Evolutionary conservation across 2,329 filamentous ascomycete species (phyloP).

Genomic region (Xylaria sp.): DNA sequence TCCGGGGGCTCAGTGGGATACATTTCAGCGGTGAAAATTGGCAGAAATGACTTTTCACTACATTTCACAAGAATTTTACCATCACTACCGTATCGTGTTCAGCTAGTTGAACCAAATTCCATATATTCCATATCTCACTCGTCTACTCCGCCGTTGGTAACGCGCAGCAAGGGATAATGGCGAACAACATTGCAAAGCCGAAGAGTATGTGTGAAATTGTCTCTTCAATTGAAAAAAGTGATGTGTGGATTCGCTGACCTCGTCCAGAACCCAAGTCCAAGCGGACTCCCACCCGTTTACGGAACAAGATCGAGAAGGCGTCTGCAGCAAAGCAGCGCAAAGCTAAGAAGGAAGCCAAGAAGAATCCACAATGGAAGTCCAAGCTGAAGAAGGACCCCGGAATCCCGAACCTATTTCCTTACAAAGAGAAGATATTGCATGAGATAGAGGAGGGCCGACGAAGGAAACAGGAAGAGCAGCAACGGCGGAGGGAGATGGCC

Average conservation of each 20-base stretch:
- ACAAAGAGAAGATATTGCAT: constrained; percentile 92
- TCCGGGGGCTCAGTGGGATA: constrained; percentile 11
- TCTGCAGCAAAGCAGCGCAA: constrained; percentile 91
- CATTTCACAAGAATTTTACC: constrained; percentile 1
- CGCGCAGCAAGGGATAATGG: constrained; percentile 29
- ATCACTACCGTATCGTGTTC: not conserved
- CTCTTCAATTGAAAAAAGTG: not conserved
- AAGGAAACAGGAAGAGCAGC: constrained; percentile 77
- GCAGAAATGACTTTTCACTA: constrained; percentile 31
- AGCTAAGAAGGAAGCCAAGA: constrained; percentile 83
- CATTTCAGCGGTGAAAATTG: constrained; percentile 25
- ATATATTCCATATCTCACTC: constrained; percentile 1
- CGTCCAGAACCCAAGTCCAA: constrained; percentile 87
- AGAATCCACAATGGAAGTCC: constrained; percentile 96
- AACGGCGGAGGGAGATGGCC: constrained; percentile 70
- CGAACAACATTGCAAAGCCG: constrained; percentile 37
- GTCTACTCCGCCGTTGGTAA: constrained; percentile 9
- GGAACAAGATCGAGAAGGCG: constrained; percentile 95
- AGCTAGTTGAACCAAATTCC: not conserved
- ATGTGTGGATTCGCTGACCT: constrained; percentile 11
- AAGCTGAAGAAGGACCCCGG: constrained; percentile 97
- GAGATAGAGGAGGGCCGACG: constrained; percentile 90
- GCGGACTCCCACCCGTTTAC: constrained; percentile 82
- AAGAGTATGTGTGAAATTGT: constrained; percentile 32
- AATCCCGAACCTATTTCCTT: constrained; percentile 95